These are phyloP conservation scores for Pseudotulostoma volvatum DNA, from an alignment of 495 filamentous ascomycete genomes.

Conservation along the genomic window DNA sequence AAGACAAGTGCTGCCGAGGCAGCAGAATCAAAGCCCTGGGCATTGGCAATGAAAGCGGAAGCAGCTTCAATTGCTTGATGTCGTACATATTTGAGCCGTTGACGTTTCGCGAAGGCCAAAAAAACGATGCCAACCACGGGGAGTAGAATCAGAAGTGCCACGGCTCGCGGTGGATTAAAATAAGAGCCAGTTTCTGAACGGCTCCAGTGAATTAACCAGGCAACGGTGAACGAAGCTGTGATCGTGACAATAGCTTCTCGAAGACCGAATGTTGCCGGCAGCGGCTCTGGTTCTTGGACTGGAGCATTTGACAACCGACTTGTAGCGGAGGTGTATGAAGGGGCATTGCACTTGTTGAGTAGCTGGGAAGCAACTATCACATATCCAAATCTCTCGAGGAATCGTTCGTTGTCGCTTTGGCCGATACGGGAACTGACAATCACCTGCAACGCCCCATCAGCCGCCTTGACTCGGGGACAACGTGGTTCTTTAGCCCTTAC, in stretches of 20 bases:
- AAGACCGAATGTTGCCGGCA: constrained; percentile 29
- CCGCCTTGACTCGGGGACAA: no score
- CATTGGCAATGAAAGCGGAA: constrained; percentile 51
- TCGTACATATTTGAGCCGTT: constrained; percentile 72
- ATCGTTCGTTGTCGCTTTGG: constrained; percentile 65
- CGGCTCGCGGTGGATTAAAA: constrained; percentile 30
- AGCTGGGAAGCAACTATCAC: constrained; percentile 90
- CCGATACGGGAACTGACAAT: constrained; percentile 55
- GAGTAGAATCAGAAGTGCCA: constrained; percentile 40
- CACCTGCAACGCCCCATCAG: background rate
- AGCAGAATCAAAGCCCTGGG: constrained; percentile 72
- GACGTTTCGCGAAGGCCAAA: constrained; percentile 60
- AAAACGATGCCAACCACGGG: constrained; percentile 38
- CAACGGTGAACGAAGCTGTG: constrained; percentile 47
- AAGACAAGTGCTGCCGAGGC: constrained; percentile 66
- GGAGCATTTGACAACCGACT: constrained; percentile 22
- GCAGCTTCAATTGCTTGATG: constrained; percentile 61
- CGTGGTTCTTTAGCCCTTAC: no score
- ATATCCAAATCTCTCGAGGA: constrained; percentile 91
- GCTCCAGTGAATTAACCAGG: constrained; percentile 57
- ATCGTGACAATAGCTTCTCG: constrained; percentile 36
- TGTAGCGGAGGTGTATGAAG: constrained; percentile 28
- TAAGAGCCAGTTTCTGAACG: constrained; percentile 19
- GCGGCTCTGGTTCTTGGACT: constrained; percentile 20
- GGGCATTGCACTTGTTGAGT: constrained; percentile 47